These are phyloP conservation scores for Plasmodium malariae DNA, from an alignment of 169 alveolate genomes.

Conservation along the genomic window DNA sequence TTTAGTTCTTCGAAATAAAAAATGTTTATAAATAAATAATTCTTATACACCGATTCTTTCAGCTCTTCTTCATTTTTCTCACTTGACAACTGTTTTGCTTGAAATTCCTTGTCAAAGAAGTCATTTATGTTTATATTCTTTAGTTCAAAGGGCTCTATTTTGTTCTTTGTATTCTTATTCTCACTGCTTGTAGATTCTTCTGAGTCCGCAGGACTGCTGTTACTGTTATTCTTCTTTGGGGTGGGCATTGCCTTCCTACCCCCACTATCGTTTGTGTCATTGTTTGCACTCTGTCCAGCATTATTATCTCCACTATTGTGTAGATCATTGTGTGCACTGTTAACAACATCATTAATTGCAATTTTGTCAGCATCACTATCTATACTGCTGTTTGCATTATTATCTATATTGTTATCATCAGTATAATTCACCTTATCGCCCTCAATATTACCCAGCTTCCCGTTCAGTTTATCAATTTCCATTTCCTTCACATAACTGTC, in stretches of 20 bases:
- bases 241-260: no score
- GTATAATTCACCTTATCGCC: background rate
- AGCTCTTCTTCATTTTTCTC: slow-evolving; percentile 27
- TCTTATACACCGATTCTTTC: slow-evolving; percentile 36
- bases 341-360: background rate
- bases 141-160: slow-evolving; percentile 24
- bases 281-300: no score
- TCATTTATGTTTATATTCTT: slow-evolving; percentile 49
- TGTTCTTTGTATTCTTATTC: slow-evolving; percentile 8
- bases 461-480: background rate
- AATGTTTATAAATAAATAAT: slow-evolving; percentile 52
- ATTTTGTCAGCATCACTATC: background rate
- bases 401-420: background rate
- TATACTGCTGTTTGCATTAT: no score
- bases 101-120: slow-evolving; percentile 14
- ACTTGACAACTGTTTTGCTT: slow-evolving; percentile 3
- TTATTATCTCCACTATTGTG: background rate
- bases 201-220: no score
- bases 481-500: background rate
- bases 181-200: no score
- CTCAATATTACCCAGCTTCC: background rate
- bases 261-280: no score
- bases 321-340: no score
- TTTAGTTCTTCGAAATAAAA: slow-evolving; percentile 51
- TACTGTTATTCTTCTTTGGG: no score